Percentiles rank a stretch among this genome's conserved stretches.
These are phyloP conservation scores for Escallonia rubra DNA, from an alignment of 129 eudicot genomes.

Conservation along the genomic window DNA sequence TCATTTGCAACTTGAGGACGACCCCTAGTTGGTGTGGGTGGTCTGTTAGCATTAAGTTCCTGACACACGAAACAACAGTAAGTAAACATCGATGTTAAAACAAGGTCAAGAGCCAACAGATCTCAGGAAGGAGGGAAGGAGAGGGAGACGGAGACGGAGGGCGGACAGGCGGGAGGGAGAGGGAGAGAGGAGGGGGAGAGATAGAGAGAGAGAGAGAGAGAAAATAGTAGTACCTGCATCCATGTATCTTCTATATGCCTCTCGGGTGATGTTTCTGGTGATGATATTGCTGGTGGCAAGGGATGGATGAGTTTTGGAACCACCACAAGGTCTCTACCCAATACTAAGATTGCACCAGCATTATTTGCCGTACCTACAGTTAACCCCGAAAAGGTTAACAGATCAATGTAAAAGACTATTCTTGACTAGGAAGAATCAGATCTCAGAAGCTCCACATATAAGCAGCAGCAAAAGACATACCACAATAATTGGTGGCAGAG, in stretches of 20 bases:
- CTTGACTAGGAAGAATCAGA: background rate
- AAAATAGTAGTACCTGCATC: conserved; percentile 83
- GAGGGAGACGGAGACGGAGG: background rate
- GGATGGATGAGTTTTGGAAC: conserved; percentile 99
- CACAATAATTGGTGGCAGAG: conserved; percentile 95
- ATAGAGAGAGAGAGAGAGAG: background rate
- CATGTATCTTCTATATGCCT: conserved; percentile 86
- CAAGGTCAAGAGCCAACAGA: background rate
- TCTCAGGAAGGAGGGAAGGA: background rate
- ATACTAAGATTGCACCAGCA: conserved; percentile 95
- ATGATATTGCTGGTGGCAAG: conserved; percentile 82
- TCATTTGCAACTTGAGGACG: conserved; percentile 97
- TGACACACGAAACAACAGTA: conserved; percentile 14
- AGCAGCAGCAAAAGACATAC: conserved; percentile 30
- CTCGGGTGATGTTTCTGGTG: conserved; percentile 90
- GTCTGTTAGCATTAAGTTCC: conserved; percentile 97
- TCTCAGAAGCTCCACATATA: background rate
- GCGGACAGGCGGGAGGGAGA: background rate
- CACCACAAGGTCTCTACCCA: conserved; percentile 93
- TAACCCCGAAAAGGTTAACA: conserved; percentile 1
- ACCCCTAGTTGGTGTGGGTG: conserved; percentile 97
- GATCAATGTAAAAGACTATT: background rate
- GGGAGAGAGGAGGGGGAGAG: background rate
- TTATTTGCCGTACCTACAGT: conserved; percentile 88
- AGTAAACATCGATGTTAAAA: background rate